Conservation (phyloP, 2,329 filamentous ascomycete species). For the Cladosporium sp. region DNA sequence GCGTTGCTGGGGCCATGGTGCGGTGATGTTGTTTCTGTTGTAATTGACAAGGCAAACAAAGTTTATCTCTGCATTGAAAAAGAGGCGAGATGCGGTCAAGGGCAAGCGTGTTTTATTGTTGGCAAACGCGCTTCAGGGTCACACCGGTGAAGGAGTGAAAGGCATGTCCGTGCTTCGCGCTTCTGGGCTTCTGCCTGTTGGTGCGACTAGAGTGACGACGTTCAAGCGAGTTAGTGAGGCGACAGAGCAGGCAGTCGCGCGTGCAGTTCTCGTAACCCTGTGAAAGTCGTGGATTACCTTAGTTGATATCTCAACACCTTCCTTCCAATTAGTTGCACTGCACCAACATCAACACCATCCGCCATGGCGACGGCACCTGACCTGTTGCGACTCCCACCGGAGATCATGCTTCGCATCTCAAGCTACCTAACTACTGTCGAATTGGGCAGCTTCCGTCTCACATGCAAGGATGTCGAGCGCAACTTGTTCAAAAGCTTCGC, state of each 20-base stretch:
- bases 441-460: conserved; percentile 55
- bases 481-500: conserved; percentile 58
- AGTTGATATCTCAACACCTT: neutral
- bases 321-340: neutral
- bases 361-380: conserved; percentile 12
- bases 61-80: neutral
- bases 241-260: conserved; percentile 9
- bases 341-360: neutral
- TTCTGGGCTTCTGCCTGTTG: conserved; percentile 5
- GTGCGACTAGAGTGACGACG: neutral
- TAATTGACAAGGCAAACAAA: neutral
- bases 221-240: conserved; percentile 4
- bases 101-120: neutral
- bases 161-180: neutral
- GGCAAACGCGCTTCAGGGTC: neutral
- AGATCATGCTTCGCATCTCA: conserved; percentile 60
- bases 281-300: neutral
- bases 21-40: neutral
- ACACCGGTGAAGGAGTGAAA: conserved; percentile 2
- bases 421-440: conserved; percentile 56
- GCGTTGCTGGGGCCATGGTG: conserved; percentile 7
- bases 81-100: neutral
- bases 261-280: neutral
- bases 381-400: conserved; percentile 50
- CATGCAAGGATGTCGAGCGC: conserved; percentile 57